Evolutionary conservation across 2,329 filamentous ascomycete genomes (phyloP), one percentile per base, ranked within the genome.

Genomic region (Fusarium heterosporum): DNA sequence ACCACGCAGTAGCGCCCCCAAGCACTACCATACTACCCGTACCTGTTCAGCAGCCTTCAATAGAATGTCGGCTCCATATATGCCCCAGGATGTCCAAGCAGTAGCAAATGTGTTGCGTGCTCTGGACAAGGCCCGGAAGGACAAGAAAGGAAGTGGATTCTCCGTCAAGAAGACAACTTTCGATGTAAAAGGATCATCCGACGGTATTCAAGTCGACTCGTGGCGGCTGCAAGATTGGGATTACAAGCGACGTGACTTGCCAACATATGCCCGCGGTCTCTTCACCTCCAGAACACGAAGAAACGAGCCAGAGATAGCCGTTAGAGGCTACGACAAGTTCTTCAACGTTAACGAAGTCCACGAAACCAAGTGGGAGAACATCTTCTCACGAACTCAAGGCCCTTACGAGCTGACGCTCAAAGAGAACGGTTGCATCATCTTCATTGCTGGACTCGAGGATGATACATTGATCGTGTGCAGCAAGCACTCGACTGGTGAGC

Each of bases 341-440:
- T 99, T 99, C 87, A 99, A 99, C 73, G 86, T 93, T 39, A 87
- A 87, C 49, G 96, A 99, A 80, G 90, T 97, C 9, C 78, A 82
- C 45, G 88, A 91, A 68, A 99, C 96, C 5, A 86, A 89, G 72
- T 99, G 96, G 96, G 78, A 82, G 16, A 92, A 90, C 73, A 93
- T 99, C 61, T 83, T 90, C 74, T 79, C 80, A 28, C 85, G 91
- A 55, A 98, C 96, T 1, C 82, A 87, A 66, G 93, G 93, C 0
- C 96, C 96, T 0, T 99, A 98, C 73, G 96, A 99, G 79, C 82
- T 99, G 55, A 98, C 93, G 58, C 88, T 98, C 51, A 99, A 99
- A 81, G 96, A 99, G 79, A 99, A 99, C 74, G 96, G 96, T n/a
- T 99, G 96, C 78, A 99, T 99, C 78, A 97, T 99, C 71, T 99